Base-by-base conservation (phyloP, 768 basidiomycete species). In the Lentinula detonsa region DNA sequence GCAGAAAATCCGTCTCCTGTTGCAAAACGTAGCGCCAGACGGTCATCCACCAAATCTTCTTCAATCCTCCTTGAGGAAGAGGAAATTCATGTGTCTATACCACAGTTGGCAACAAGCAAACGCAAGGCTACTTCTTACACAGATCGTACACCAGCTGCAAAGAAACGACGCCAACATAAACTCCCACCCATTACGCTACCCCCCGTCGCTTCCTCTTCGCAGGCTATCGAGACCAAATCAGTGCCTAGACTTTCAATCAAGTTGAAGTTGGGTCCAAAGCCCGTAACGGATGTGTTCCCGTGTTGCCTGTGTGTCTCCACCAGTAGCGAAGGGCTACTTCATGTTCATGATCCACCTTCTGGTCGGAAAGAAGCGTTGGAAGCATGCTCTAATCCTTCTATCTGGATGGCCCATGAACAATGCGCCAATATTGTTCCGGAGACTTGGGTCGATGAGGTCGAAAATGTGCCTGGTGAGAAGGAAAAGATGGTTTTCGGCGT, bases 401-500 rank as follows among this genome's bases (percentile, higher is more conserved):
- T 74, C 5, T 91, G 89, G 88, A 79, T 81, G 79, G 93, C 91
- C 0, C 94, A 97, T 71, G 87, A 86, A 65, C 73, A 79, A 7
- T 96, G 93, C 68, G 93, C 90, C 5, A 82, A 77, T 43, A 82
- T 92, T 15, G 80, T 97, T 7, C 96, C 95, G 0, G 94, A 98
- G 71, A 93, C 95, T 0, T 96, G 93, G 88, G 84, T 96, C 23
- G 93, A 94, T 68, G 85, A 84, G 45, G 69, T 87, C 5, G 83
- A 85, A 43, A 72, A 66, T 39, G 66, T 66, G 2, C 70, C 76
- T 65, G 79, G 79, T 0, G 68, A 58, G 42, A 81, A 71, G 65
- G 81, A 82, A 68, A 76, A 72, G 59, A 79, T 83, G 60, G 88
- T 97, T 0, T 88, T 88, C 67, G 95, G 96, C 3, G 91, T 92